Percentiles rank a stretch among this genome's conserved stretches.
Conservation (phyloP, 2,329 filamentous ascomycete species). For the Fusarium azukiicola region DNA sequence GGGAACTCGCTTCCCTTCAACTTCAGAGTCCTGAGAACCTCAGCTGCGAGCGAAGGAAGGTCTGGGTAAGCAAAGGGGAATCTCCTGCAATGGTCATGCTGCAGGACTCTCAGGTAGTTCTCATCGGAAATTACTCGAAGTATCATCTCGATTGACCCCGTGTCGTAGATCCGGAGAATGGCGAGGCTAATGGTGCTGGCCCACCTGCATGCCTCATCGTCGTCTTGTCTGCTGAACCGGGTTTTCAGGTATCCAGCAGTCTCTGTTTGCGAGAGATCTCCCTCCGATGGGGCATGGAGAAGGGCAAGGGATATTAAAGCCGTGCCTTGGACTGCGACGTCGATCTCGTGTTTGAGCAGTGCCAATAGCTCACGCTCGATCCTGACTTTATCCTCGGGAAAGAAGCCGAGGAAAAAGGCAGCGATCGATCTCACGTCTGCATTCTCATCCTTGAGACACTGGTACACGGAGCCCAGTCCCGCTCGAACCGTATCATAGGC, state of each 20-base stretch:
- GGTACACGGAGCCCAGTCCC: not conserved
- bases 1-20: slow-evolving; percentile 14
- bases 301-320: not conserved
- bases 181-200: not conserved
- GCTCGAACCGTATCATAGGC: slow-evolving; percentile 1
- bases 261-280: not conserved
- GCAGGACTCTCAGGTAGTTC: not conserved
- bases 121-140: not conserved
- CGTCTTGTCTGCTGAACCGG: not conserved
- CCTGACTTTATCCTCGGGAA: not conserved
- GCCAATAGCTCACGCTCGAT: not conserved
- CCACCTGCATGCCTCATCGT: not conserved
- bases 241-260: not conserved
- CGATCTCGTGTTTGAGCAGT: not conserved
- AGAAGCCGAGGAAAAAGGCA: not conserved
- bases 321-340: not conserved
- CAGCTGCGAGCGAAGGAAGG: not conserved
- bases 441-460: not conserved
- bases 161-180: slow-evolving; percentile 4
- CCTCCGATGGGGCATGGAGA: not conserved
- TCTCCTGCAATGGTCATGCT: not conserved
- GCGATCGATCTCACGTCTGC: not conserved
- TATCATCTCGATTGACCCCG: not conserved
- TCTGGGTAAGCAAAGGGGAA: slow-evolving; percentile 16
- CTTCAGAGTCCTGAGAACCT: not conserved